Evolutionary conservation across 345 rosid species (phyloP).

Genomic region (Abelmoschus esculentus): DNA sequence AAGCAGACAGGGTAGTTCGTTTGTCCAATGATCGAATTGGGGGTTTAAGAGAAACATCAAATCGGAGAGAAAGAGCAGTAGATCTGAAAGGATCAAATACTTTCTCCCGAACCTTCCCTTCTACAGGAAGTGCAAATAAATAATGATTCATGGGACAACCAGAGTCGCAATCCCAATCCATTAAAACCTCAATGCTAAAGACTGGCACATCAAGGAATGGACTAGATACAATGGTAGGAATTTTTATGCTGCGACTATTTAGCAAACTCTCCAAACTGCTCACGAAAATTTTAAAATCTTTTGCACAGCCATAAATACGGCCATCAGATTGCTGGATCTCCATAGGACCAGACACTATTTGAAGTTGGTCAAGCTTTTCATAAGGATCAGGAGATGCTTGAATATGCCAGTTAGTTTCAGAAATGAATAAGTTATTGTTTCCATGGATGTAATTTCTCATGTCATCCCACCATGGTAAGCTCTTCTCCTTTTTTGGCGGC

Average conservation of each 20-base stretch:
- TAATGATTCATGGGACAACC: constrained; percentile 86
- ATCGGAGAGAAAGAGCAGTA: constrained; percentile 73
- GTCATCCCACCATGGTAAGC: constrained; percentile 99
- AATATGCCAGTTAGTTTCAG: constrained; percentile 63
- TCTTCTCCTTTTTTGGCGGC: constrained; percentile 78
- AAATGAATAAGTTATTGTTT: constrained; percentile 49
- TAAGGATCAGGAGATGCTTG: constrained; percentile 92
- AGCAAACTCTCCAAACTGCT: constrained; percentile 90
- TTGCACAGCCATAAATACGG: constrained; percentile 53
- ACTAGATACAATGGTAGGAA: constrained; percentile 42
- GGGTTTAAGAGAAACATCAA: constrained; percentile 83
- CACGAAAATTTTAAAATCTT: constrained; percentile 63
- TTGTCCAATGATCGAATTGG: not conserved
- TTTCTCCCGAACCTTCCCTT: constrained; percentile 67
- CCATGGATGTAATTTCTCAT: constrained; percentile 96
- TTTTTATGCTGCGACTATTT: constrained; percentile 47
- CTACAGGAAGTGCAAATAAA: constrained; percentile 76
- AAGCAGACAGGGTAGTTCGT: not conserved
- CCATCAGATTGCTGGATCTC: constrained; percentile 95
- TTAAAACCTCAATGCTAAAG: constrained; percentile 72
- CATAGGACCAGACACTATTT: constrained; percentile 52
- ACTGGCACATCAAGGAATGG: constrained; percentile 67
- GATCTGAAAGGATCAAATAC: constrained; percentile 94
- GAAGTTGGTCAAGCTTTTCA: constrained; percentile 90
- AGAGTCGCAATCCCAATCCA: constrained; percentile 95